Percentiles rank a stretch among this genome's conserved stretches.
Evolutionary conservation across 2,329 filamentous ascomycete genomes (phyloP).

Genomic region (Zymoseptoria brevis): DNA sequence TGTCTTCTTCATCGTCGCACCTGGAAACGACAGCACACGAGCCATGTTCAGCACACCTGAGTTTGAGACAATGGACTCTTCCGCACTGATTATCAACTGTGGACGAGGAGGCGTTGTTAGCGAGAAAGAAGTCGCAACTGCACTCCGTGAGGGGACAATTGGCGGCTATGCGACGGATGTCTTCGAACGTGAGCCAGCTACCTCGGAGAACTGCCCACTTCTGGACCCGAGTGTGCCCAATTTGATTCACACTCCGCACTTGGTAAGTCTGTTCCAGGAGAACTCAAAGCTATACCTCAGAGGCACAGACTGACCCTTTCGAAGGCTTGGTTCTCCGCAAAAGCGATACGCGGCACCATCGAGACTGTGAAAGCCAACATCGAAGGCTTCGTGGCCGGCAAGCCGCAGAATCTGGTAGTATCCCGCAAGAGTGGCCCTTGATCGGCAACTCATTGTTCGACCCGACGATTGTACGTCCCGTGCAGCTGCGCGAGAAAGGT

Average conservation of each 20-base stretch:
- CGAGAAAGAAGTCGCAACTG: conserved; percentile 39
- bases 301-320: not conserved
- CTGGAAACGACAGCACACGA: conserved; percentile 18
- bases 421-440: not conserved
- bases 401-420: conserved; percentile 33
- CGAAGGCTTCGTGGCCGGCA: conserved; percentile 38
- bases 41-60: conserved; percentile 29
- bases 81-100: conserved; percentile 43
- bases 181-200: conserved; percentile 40
- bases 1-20: conserved; percentile 30
- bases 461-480: not conserved
- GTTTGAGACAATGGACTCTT: conserved; percentile 37
- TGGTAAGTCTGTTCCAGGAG: conserved; percentile 15
- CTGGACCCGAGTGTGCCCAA: conserved; percentile 41
- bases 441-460: not conserved
- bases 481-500: not conserved
- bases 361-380: conserved; percentile 40
- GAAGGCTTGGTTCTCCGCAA: conserved; percentile 43
- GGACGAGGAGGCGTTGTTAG: conserved; percentile 45
- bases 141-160: conserved; percentile 39
- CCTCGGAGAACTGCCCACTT: conserved; percentile 37
- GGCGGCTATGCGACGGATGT: conserved; percentile 46
- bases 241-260: conserved; percentile 45
- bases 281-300: not conserved
- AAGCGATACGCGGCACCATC: conserved; percentile 41